Percentiles rank a stretch among this genome's conserved stretches.
phyloP scores from a whole-genome alignment of 306 rosid species.

The Cicer arietinum region DNA sequence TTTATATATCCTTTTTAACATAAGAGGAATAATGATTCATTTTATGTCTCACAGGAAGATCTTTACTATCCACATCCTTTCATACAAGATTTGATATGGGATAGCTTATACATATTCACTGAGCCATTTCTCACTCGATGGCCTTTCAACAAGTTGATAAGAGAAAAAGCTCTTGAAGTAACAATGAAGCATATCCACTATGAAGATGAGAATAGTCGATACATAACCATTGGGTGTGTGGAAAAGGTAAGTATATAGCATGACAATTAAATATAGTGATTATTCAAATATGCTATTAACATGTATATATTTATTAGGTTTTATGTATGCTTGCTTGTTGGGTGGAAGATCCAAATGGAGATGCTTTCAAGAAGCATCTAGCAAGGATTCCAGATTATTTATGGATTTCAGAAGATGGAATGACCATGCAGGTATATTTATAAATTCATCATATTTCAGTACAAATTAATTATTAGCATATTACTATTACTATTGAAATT shows the following conservation, averaged over 20 bases:
- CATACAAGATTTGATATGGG: slow-evolving; percentile 76
- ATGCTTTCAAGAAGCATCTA: slow-evolving; percentile 70
- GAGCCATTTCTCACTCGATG: slow-evolving; percentile 79
- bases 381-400: slow-evolving; percentile 72
- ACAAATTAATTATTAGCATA: background rate
- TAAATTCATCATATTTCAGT: background rate
- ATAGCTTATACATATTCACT: slow-evolving; percentile 54
- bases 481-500: background rate
- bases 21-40: background rate
- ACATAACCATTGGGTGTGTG: slow-evolving; percentile 63
- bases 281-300: background rate
- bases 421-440: slow-evolving; percentile 66
- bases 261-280: background rate
- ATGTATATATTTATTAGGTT: slow-evolving; percentile 42
- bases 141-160: slow-evolving; percentile 65
- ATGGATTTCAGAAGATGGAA: slow-evolving; percentile 85
- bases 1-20: background rate
- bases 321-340: slow-evolving; percentile 81
- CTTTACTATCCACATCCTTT: slow-evolving; percentile 64
- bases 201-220: slow-evolving; percentile 76
- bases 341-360: slow-evolving; percentile 81
- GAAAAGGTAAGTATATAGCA: slow-evolving; percentile 54
- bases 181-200: slow-evolving; percentile 81
- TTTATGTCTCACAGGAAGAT: slow-evolving; percentile 57
- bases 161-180: slow-evolving; percentile 66